Evolutionary conservation across 225 moss, liverwort and hornwort genomes (phyloP), one percentile per base, ranked within the genome.

Genomic region (Sphagnum tenellum): DNA sequence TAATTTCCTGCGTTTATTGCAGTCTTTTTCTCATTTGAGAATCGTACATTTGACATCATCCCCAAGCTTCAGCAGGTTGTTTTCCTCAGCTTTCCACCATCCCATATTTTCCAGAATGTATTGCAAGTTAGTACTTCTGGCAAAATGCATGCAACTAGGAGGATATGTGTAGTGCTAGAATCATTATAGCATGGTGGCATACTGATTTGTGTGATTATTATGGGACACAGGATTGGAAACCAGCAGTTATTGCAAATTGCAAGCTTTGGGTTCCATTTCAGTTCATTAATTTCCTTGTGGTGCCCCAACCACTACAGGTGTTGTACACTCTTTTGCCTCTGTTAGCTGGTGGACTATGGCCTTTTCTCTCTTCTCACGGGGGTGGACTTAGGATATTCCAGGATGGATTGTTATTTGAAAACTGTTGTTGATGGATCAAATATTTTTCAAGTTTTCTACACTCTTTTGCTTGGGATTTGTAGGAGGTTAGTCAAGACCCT

Each of bases 221-320:
- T 56, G 48, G 11, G 55, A 49, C 63, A 69, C 80, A 87, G 87
- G 87, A 84, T 50, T 87, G 78, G 87, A 76, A 78, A 70, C 65
- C 81, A 7, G 4, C 78, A 13, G 72, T 84, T 1, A 12, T 87
- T 67, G 83, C 87, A 1, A 87, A 87, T 48, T 87, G 87, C 84
- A 87, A 87, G 69, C 78, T 87, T 47, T 87, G 87, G 87, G 78
- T 87, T 49, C 87, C 87, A 44, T 87, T 84, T 68, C 87, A 87
- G 66, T 87, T 87, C 59, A 44, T 87, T 59, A 87, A 87, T 65
- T 87, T 87, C 53, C 74, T 84, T 47, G 67, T 84, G 47, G 76
- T 87, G 55, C 87, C 87, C 57, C 87, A 84, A 75, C 81, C 78
- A 52, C 87, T 87, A 60, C 87, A 84, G 87, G 87, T 87, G 72